Evolutionary conservation across 1,139 yeast genomes (phyloP).

Genomic region (Yamadazyma atmosphaerica): DNA sequence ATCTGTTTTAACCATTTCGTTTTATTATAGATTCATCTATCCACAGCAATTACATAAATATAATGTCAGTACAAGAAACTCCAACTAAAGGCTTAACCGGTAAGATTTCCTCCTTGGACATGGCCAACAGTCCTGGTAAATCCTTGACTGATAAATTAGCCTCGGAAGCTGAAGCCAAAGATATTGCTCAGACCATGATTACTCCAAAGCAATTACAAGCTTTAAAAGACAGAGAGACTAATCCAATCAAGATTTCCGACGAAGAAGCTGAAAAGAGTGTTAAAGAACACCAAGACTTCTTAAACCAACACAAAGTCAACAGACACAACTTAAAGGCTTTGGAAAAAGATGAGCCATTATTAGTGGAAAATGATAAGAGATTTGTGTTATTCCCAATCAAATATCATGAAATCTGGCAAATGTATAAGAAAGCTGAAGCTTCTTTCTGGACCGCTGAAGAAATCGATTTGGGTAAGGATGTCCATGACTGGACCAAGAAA

Average conservation of each 20-base stretch:
- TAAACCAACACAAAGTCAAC: slow-evolving; percentile 61
- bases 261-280: slow-evolving; percentile 19
- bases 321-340: slow-evolving; percentile 70
- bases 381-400: slow-evolving; percentile 96
- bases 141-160: slow-evolving; percentile 48
- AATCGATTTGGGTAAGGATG: slow-evolving; percentile 91
- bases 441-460: slow-evolving; percentile 99
- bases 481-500: slow-evolving; percentile 83
- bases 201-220: slow-evolving; percentile 21
- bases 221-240: slow-evolving; percentile 12
- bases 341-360: slow-evolving; percentile 88
- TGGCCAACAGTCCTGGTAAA: slow-evolving; percentile 32
- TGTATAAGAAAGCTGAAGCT: slow-evolving; percentile 98
- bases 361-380: slow-evolving; percentile 82
- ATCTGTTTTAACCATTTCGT: too few species aligned
- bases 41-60: too few species aligned
- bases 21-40: too few species aligned
- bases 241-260: slow-evolving; percentile 15
- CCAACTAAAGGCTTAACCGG: slow-evolving; percentile 54
- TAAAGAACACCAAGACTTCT: slow-evolving; percentile 49
- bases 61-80: slow-evolving; percentile 47
- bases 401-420: slow-evolving; percentile 98
- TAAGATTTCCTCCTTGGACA: slow-evolving; percentile 43
- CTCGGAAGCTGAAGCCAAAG: slow-evolving; percentile 46
- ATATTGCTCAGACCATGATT: slow-evolving; percentile 30